phyloP scores from a whole-genome alignment of 306 rosid genomes.

The Herpetospermum pedunculosum region DNA sequence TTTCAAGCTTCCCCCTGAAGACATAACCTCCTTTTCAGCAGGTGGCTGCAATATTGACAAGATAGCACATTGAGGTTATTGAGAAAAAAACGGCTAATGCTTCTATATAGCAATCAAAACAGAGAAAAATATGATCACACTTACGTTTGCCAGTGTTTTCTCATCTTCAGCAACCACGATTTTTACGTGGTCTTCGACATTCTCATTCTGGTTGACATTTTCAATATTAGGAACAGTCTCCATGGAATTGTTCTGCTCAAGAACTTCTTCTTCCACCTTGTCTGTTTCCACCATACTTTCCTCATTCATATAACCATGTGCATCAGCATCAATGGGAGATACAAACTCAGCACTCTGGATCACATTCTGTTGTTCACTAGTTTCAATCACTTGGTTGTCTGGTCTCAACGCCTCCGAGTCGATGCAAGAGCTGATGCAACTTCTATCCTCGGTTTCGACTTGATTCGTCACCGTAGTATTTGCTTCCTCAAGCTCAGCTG shows the following conservation, averaged over 20 bases:
- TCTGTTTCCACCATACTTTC: conserved; percentile 22
- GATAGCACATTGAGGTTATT: background rate
- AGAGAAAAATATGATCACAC: background rate
- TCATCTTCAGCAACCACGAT: conserved; percentile 15
- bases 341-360: conserved; percentile 13
- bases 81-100: background rate
- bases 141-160: background rate
- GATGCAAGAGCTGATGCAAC: background rate
- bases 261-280: conserved; percentile 21
- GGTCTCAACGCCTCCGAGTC: conserved; percentile 1
- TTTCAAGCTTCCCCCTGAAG: conserved; percentile 27
- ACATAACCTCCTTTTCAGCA: conserved; percentile 15
- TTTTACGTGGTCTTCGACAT: conserved; percentile 20
- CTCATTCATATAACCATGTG: conserved; percentile 10
- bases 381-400: conserved; percentile 9
- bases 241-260: conserved; percentile 12
- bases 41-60: conserved; percentile 30
- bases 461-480: conserved; percentile 15
- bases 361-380: conserved; percentile 18
- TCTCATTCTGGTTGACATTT: conserved; percentile 20
- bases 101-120: background rate
- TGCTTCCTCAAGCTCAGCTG: conserved; percentile 33
- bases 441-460: conserved; percentile 15
- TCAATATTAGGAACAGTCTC: conserved; percentile 15
- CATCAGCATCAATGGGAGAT: conserved; percentile 13